Percentiles rank a stretch among this genome's conserved stretches.
phyloP scores from a whole-genome alignment of 768 basidiomycete genomes.

The Gyrodon lividus region DNA sequence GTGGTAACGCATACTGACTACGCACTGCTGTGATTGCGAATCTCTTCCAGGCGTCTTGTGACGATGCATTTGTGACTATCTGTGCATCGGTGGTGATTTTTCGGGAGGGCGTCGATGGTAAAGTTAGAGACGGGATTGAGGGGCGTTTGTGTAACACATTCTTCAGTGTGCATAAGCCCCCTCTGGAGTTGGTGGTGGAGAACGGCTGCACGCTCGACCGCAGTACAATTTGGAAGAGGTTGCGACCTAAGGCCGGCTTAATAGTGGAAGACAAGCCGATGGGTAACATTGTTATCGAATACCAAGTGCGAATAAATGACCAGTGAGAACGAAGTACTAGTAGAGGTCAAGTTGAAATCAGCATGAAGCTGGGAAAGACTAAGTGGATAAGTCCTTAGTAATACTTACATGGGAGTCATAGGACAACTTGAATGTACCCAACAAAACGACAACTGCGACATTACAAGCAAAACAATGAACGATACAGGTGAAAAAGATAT shows the following conservation, averaged over 20 bases:
- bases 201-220: constrained; percentile 19
- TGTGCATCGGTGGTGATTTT: constrained; percentile 48
- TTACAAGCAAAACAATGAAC: not conserved
- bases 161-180: constrained; percentile 14
- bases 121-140: constrained; percentile 17
- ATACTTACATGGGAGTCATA: too few species aligned
- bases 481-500: not conserved
- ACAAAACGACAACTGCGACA: too few species aligned
- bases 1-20: not conserved
- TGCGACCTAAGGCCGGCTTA: constrained; percentile 19
- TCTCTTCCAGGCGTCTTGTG: constrained; percentile 46
- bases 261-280: constrained; percentile 8
- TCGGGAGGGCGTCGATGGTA: constrained; percentile 38
- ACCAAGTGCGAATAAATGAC: not conserved
- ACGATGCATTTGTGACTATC: constrained; percentile 35
- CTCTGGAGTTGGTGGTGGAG: constrained; percentile 19
- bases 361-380: too few species aligned
- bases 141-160: constrained; percentile 32
- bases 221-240: constrained; percentile 19
- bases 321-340: not conserved
- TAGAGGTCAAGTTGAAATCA: too few species aligned
- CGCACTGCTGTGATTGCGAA: constrained; percentile 56
- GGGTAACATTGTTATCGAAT: constrained; percentile 17
- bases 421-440: too few species aligned
- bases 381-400: too few species aligned